Conservation (phyloP, 164 flowering plant genomes). For the Hamamelis virginiana region DNA sequence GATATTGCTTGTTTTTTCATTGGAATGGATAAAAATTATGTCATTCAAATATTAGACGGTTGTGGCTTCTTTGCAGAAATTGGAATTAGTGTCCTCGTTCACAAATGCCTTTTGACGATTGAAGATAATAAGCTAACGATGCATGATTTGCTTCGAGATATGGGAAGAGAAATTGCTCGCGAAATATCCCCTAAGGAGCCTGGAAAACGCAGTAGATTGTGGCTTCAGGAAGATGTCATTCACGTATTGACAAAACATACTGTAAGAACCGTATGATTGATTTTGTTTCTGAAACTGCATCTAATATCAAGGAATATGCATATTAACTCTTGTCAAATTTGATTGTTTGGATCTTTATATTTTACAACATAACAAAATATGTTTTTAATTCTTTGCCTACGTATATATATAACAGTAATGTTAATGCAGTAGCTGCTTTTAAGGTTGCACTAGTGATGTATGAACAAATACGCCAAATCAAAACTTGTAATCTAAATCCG, state of each 20-base stretch:
- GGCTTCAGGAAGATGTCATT: slow-evolving; percentile 10
- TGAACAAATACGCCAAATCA: no score
- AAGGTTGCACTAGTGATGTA: no score
- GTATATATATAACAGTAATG: no score
- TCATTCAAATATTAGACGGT: not conserved
- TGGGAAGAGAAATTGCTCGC: slow-evolving; percentile 18
- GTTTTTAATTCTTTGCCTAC: no score
- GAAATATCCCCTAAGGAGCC: slow-evolving; percentile 1
- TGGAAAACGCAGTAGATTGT: slow-evolving; percentile 10
- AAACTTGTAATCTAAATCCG: no score
- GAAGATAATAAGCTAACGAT: not conserved
- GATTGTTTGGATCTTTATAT: no score
- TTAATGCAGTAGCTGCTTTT: no score
- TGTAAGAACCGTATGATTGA: not conserved
- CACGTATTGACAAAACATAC: not conserved
- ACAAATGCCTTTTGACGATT: not conserved
- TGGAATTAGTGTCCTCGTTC: slow-evolving; percentile 3
- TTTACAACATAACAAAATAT: no score
- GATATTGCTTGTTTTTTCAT: slow-evolving; percentile 18
- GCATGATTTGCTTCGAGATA: slow-evolving; percentile 20
- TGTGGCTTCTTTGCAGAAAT: not conserved
- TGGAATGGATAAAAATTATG: not conserved
- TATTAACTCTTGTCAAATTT: no score
- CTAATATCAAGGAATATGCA: no score
- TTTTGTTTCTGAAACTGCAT: no score